Conservation (phyloP, 2,329 filamentous ascomycete species). For the Chrysosporium keratinophilum region DNA sequence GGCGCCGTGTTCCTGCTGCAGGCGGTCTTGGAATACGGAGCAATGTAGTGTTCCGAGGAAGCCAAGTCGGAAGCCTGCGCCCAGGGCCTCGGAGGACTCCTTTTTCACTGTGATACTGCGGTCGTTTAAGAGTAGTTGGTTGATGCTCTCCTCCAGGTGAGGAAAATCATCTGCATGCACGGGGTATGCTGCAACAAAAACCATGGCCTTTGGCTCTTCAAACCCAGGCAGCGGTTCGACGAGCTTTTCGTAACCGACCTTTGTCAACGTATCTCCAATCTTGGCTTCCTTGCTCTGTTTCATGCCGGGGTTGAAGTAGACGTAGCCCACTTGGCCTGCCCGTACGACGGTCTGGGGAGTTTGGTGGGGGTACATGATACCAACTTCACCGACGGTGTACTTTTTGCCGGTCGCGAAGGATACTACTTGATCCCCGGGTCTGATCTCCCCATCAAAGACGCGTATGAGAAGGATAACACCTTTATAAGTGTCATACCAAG, state of each 20-base stretch:
- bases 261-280: slow-evolving; percentile 90
- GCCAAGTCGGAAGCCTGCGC: slow-evolving; percentile 85
- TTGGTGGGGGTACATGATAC: slow-evolving; percentile 87
- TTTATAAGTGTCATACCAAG: slow-evolving; percentile 95
- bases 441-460: slow-evolving; percentile 78
- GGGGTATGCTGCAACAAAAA: slow-evolving; percentile 94
- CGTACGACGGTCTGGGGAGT: slow-evolving; percentile 69
- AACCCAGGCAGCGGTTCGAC: slow-evolving; percentile 84
- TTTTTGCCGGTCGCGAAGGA: slow-evolving; percentile 81
- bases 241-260: slow-evolving; percentile 59
- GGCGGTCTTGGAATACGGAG: slow-evolving; percentile 94
- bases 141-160: slow-evolving; percentile 85
- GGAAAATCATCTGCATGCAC: slow-evolving; percentile 81
- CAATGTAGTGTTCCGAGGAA: slow-evolving; percentile 96
- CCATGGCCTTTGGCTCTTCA: slow-evolving; percentile 96
- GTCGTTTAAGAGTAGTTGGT: slow-evolving; percentile 87
- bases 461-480: slow-evolving; percentile 86
- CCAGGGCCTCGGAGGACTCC: slow-evolving; percentile 85
- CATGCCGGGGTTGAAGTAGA: slow-evolving; percentile 98
- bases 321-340: slow-evolving; percentile 90
- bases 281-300: slow-evolving; percentile 92
- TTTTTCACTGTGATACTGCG: slow-evolving; percentile 89
- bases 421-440: slow-evolving; percentile 71
- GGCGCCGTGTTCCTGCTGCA: slow-evolving; percentile 86
- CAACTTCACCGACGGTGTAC: slow-evolving; percentile 91